These are phyloP conservation scores for Phytophthora fragariae DNA, from an alignment of 352 stramenopile genomes.

Conservation along the genomic window DNA sequence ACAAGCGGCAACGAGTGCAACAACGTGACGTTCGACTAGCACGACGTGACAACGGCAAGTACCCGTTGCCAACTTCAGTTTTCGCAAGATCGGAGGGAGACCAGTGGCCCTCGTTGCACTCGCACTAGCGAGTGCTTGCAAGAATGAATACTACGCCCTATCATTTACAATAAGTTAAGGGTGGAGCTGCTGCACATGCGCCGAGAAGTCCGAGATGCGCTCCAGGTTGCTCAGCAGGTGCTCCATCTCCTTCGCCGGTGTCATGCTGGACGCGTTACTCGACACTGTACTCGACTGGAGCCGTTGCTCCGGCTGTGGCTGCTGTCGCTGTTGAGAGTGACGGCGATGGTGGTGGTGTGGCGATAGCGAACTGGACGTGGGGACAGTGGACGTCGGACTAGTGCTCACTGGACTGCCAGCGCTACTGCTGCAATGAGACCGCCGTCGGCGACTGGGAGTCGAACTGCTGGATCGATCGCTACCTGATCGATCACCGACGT, in stretches of 20 bases:
- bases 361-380: conserved; percentile 35
- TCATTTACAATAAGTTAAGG: conserved; percentile 35
- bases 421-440: conserved; percentile 35
- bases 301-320: conserved; percentile 12
- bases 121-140: neutral
- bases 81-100: conserved; percentile 8
- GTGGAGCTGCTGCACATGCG: conserved; percentile 40
- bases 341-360: conserved; percentile 18
- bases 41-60: conserved; percentile 15
- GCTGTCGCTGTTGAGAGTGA: conserved; percentile 21
- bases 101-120: conserved; percentile 1
- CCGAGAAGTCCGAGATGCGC: conserved; percentile 72
- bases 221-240: conserved; percentile 75
- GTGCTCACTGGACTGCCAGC: conserved; percentile 35
- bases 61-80: conserved; percentile 2
- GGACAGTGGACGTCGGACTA: conserved; percentile 43
- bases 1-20: conserved; percentile 8
- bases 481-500: conserved; percentile 20
- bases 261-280: conserved; percentile 20
- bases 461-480: conserved; percentile 30
- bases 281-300: conserved; percentile 24
- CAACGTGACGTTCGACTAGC: conserved; percentile 25
- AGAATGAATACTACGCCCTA: neutral
- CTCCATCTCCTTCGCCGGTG: conserved; percentile 66
- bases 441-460: conserved; percentile 24